These are phyloP conservation scores for Orbilia brochopaga DNA, from an alignment of 2,329 filamentous ascomycete genomes.

Conservation along the genomic window DNA sequence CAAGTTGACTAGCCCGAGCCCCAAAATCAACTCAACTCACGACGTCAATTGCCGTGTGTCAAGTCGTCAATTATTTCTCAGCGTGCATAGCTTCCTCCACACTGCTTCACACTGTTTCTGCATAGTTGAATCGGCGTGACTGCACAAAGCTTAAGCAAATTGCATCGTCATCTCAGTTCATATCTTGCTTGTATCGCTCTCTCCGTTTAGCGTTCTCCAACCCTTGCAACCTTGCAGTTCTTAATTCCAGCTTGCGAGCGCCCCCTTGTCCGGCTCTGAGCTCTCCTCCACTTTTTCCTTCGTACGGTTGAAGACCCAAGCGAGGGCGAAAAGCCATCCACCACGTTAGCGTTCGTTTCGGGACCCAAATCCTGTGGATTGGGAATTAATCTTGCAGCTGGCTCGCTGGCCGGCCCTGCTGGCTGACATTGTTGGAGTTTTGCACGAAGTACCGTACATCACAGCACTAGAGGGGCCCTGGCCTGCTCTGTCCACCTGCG, in stretches of 20 bases:
- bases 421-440: constrained; percentile 7
- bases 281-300: constrained; percentile 12
- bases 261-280: constrained; percentile 19
- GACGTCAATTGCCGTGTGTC: no score
- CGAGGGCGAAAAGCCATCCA: constrained; percentile 38
- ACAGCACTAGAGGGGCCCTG: background rate
- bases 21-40: no score
- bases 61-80: no score
- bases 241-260: constrained; percentile 11
- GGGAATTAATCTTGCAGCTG: constrained; percentile 17
- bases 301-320: background rate
- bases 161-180: constrained; percentile 12
- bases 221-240: constrained; percentile 19
- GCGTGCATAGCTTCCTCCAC: no score
- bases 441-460: no score
- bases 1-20: no score
- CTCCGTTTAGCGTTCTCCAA: constrained; percentile 7
- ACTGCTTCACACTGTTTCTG: no score
- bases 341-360: constrained; percentile 34
- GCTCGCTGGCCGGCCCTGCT: constrained; percentile 5
- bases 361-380: constrained; percentile 41
- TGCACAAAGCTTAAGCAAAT: constrained; percentile 14
- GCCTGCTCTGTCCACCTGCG: constrained; percentile 28
- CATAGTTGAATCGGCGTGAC: background rate
- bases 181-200: background rate